Percentiles rank a stretch among this genome's conserved stretches.
phyloP scores from a whole-genome alignment of 1,284 basidiomycete genomes.

The Tilletiaria anomala region DNA sequence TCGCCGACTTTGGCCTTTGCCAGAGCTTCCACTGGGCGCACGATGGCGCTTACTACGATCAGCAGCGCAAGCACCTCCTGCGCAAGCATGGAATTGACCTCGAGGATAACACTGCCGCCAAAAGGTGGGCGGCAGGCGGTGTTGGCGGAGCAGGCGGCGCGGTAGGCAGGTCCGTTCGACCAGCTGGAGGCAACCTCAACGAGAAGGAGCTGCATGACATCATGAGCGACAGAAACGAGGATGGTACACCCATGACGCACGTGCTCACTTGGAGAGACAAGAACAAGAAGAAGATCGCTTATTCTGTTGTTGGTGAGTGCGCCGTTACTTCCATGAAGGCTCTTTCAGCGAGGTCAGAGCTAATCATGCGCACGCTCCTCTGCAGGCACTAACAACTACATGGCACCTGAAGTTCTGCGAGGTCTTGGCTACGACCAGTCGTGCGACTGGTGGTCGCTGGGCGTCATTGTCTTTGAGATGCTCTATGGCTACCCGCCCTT shows the following conservation, averaged over 20 bases:
- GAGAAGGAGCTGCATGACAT: conserved; percentile 24
- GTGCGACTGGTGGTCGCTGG: conserved; percentile 96
- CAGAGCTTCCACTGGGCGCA: conserved; percentile 37
- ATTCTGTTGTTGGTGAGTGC: conserved; percentile 62
- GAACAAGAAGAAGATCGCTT: conserved; percentile 69
- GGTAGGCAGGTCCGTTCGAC: conserved; percentile 3
- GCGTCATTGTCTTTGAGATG: conserved; percentile 57
- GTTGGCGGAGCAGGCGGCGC: conserved; percentile 50
- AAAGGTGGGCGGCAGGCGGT: conserved; percentile 64
- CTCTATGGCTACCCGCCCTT: conserved; percentile 62
- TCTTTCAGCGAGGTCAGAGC: conserved; percentile 7
- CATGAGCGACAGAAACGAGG: conserved; percentile 30
- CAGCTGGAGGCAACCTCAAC: conserved; percentile 9
- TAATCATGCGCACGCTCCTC: conserved; percentile 40
- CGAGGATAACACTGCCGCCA: conserved; percentile 45
- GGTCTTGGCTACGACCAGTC: conserved; percentile 71
- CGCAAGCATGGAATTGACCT: conserved; percentile 89
- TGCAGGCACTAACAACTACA: conserved; percentile 43
- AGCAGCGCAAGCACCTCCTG: conserved; percentile 72
- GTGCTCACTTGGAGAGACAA: conserved; percentile 66
- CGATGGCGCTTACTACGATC: conserved; percentile 58
- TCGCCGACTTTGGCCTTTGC: conserved; percentile 84
- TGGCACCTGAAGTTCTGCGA: conserved; percentile 89
- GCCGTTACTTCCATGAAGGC: conserved; percentile 11
- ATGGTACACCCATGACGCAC: conserved; percentile 32